Base-by-base conservation (phyloP, 2,329 filamentous ascomycete species). In the Penicillium sclerotiorum region DNA sequence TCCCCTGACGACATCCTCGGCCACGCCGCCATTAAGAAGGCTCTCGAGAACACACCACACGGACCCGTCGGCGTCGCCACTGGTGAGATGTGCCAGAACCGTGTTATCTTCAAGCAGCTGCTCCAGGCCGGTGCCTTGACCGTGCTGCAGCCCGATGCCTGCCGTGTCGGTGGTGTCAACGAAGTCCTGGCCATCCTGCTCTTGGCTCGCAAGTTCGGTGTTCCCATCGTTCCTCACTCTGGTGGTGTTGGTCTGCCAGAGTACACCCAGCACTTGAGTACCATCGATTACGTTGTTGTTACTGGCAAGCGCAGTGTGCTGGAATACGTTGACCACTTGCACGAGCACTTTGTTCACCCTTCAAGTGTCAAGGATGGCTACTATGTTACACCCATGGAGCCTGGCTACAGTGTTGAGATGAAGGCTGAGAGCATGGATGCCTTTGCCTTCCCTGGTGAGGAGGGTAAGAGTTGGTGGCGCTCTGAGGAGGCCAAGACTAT, bases 51-150 rank as follows among this genome's bases (percentile, higher is more conserved):
- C 50, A 74, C 69, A 8, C 69, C 71, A 6, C 53, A 73, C 55
- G 71, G 71, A 62, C 85, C 88, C 0, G 90, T 96, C 62, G 89
- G 89, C 50, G 91, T 95, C 5, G 91, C 91, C 7, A 95, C 91
- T 0, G 91, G 91, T 56, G 91, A 96, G 76, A 95, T 95, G 90
- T 94, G 90, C 76, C 91, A 95, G 77, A 96, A 95, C 78, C 85
- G 91, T 32, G 89, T 95, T 58, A 84, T 95, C 64, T 95, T 95
- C 83, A 96, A 95, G 80, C 91, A 96, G 74, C 82, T 95, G 53
- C 81, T 96, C 44, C 83, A 86, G 68, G 78, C 84, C 2, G 87
- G 87, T 43, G 89, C 90, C 53, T 89, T 95, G 61, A 90, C 94
- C 64, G 84, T 95, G 17, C 90, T 90, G 69, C 91, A 96, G 73